phyloP scores from a whole-genome alignment of 169 alveolate species.

The Babesia microti region DNA sequence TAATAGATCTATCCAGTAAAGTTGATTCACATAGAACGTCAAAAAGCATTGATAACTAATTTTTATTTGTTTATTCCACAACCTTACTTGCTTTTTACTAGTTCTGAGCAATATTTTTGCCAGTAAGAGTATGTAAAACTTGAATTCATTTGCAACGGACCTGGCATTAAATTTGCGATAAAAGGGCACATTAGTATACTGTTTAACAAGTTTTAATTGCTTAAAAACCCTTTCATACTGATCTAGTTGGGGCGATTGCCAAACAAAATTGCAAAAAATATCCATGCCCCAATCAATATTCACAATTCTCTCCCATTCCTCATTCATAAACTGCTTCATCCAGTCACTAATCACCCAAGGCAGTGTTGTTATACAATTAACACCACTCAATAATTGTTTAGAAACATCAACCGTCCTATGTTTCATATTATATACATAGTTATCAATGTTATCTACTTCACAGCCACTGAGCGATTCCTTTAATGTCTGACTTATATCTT shows the following conservation, averaged over 20 bases:
- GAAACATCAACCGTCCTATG: constrained; percentile 6
- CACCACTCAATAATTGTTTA: constrained; percentile 4
- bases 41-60: constrained; percentile 14
- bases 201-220: background rate
- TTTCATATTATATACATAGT: constrained; percentile 32
- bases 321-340: background rate
- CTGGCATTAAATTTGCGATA: background rate
- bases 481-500: background rate
- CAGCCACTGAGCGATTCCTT: constrained; percentile 2
- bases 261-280: background rate
- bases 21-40: constrained; percentile 18
- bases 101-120: background rate
- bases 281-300: background rate
- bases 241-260: background rate
- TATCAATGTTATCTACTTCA: constrained; percentile 15
- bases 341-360: background rate
- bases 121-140: background rate
- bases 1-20: constrained; percentile 41
- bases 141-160: background rate
- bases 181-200: background rate
- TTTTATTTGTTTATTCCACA: background rate
- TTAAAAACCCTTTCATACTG: background rate
- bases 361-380: background rate
- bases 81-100: background rate
- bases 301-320: background rate